Percentiles rank a stretch among this genome's conserved stretches.
phyloP scores from a whole-genome alignment of 192 early-diverging fungal genomes.

The Mortierella alpina region DNA sequence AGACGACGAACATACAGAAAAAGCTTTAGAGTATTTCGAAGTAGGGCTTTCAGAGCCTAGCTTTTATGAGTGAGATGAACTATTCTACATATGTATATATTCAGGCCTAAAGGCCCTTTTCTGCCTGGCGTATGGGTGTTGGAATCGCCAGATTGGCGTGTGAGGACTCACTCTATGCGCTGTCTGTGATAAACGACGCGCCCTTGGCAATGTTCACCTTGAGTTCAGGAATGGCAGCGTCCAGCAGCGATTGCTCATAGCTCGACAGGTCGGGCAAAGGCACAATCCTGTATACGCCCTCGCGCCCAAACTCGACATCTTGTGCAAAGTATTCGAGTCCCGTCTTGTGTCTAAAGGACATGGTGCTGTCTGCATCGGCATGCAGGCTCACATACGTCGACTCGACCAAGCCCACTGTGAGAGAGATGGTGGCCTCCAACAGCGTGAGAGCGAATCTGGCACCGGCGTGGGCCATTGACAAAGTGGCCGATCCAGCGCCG shows the following conservation, averaged over 20 bases:
- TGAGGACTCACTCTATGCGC: neutral
- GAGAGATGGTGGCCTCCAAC: slow-evolving; percentile 80
- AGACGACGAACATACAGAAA: neutral
- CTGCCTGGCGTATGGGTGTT: too few species aligned
- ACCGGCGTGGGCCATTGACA: slow-evolving; percentile 91
- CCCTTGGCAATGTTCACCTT: slow-evolving; percentile 96
- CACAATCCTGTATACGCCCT: slow-evolving; percentile 91
- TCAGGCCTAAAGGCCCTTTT: too few species aligned
- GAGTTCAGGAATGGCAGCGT: slow-evolving; percentile 89
- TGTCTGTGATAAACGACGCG: slow-evolving; percentile 29
- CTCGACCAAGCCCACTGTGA: slow-evolving; percentile 88
- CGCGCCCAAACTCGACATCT: slow-evolving; percentile 80
- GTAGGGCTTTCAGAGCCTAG: too few species aligned
- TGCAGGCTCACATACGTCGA: slow-evolving; percentile 87
- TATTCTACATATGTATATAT: too few species aligned
- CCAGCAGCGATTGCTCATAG: slow-evolving; percentile 89
- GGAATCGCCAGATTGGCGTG: too few species aligned
- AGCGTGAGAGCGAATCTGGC: slow-evolving; percentile 93
- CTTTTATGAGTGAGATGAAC: too few species aligned
- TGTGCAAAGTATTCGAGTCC: slow-evolving; percentile 82
- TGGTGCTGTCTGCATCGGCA: slow-evolving; percentile 56
- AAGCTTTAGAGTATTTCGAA: neutral
- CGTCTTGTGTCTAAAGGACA: slow-evolving; percentile 15
- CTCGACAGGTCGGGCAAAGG: slow-evolving; percentile 78
- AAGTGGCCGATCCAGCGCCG: slow-evolving; percentile 89